Percentiles rank a stretch among this genome's conserved stretches.
Conservation (phyloP, 345 rosid species). For the Sonneratia caseolaris region DNA sequence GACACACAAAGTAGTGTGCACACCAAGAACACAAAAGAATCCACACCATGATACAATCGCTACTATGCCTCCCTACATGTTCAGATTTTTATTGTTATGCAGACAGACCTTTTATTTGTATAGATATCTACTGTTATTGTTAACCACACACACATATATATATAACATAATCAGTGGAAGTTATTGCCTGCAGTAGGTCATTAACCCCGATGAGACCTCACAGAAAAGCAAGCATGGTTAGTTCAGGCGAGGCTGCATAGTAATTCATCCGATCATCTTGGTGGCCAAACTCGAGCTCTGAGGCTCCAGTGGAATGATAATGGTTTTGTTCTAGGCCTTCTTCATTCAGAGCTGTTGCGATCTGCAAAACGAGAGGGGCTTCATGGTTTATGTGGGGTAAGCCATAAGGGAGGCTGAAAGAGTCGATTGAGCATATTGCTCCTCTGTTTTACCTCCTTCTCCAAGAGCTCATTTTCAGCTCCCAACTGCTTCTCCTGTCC, state of each 20-base stretch:
- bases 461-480: slow-evolving; percentile 6
- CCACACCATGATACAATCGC: no score
- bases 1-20: no score
- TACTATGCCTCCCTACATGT: no score
- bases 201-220: background rate
- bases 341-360: background rate
- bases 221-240: background rate
- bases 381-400: background rate
- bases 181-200: no score
- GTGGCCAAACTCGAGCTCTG: background rate
- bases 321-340: background rate
- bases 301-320: background rate
- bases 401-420: background rate
- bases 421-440: background rate
- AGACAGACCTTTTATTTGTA: no score
- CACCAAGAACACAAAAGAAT: no score
- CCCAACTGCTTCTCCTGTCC: slow-evolving; percentile 15
- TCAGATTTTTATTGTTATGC: no score
- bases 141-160: no score
- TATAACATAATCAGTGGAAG: no score
- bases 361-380: background rate
- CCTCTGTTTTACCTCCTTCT: slow-evolving; percentile 13
- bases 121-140: no score
- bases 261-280: background rate
- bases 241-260: background rate